These are phyloP conservation scores for Tilletia indica DNA, from an alignment of 1,284 basidiomycete genomes.

Conservation along the genomic window DNA sequence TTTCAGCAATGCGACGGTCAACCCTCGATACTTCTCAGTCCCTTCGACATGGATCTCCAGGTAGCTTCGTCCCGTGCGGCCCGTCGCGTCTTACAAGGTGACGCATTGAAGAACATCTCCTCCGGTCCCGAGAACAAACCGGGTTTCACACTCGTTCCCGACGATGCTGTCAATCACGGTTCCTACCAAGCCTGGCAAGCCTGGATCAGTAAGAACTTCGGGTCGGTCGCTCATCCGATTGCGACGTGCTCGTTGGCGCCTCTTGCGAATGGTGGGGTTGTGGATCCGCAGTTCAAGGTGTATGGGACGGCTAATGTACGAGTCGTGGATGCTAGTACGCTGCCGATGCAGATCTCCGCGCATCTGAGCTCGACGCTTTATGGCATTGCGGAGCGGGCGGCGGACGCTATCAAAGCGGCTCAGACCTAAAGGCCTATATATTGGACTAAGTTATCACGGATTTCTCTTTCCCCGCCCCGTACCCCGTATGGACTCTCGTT, in stretches of 20 bases:
- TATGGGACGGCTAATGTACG: constrained; percentile 54
- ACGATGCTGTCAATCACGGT: constrained; percentile 42
- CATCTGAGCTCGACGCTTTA: constrained; percentile 44
- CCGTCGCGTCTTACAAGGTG: constrained; percentile 47
- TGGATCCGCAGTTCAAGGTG: constrained; percentile 51
- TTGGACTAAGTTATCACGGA: too few relatives aligned
- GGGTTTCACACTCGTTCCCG: constrained; percentile 43
- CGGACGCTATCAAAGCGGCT: constrained; percentile 22
- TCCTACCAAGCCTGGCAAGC: constrained; percentile 50
- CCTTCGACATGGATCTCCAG: constrained; percentile 56
- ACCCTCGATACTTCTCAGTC: constrained; percentile 54
- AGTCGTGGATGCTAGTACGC: constrained; percentile 43
- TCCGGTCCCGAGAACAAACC: constrained; percentile 55
- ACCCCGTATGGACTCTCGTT: too few relatives aligned
- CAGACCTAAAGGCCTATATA: background rate
- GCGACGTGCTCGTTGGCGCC: constrained; percentile 68
- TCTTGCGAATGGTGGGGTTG: constrained; percentile 63
- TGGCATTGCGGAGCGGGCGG: constrained; percentile 42
- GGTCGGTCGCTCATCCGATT: constrained; percentile 63
- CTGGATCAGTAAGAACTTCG: constrained; percentile 54
- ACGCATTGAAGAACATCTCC: constrained; percentile 39
- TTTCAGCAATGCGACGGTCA: constrained; percentile 24
- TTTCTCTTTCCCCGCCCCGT: too few relatives aligned
- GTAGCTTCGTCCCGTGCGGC: constrained; percentile 47
- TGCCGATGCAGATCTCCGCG: constrained; percentile 40